Percentiles rank a stretch among this genome's conserved stretches.
Evolutionary conservation across 169 alveolate species (phyloP).

Genomic region (Nephromyces sp.): DNA sequence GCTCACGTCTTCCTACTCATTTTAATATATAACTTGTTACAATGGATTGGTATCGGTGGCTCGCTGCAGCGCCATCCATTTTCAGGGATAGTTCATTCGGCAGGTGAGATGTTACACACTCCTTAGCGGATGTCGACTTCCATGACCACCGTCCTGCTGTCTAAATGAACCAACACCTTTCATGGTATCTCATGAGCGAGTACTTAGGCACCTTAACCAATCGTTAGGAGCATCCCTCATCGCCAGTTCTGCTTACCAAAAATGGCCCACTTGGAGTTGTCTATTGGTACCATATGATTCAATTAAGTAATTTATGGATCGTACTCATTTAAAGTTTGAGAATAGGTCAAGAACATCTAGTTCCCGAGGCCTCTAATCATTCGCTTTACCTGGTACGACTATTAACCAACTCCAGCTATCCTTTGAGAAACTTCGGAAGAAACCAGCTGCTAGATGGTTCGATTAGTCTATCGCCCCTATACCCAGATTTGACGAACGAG

Average conservation of each 20-base stretch:
- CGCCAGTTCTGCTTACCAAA: conserved; percentile 86
- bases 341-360: conserved; percentile 64
- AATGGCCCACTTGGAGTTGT: conserved; percentile 81
- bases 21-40: conserved; percentile 43
- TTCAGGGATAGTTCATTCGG: conserved; percentile 81
- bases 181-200: conserved; percentile 79
- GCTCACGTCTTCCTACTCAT: conserved; percentile 84
- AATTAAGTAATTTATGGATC: conserved; percentile 14
- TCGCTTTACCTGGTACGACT: conserved; percentile 72
- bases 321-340: conserved; percentile 42
- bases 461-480: conserved; percentile 85
- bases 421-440: conserved; percentile 85
- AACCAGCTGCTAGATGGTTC: conserved; percentile 88
- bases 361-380: conserved; percentile 74
- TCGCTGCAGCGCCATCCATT: conserved; percentile 82
- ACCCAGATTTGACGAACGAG: conserved; percentile 80
- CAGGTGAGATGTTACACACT: conserved; percentile 83
- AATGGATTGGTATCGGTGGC: conserved; percentile 74
- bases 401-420: conserved; percentile 74
- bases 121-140: conserved; percentile 86
- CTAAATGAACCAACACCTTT: conserved; percentile 74
- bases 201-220: conserved; percentile 79
- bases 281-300: conserved; percentile 54
- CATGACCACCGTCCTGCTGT: conserved; percentile 87
- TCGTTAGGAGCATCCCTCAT: conserved; percentile 83